phyloP scores from a whole-genome alignment of 805 yeast species.

The Saccharomycopsis malanga region DNA sequence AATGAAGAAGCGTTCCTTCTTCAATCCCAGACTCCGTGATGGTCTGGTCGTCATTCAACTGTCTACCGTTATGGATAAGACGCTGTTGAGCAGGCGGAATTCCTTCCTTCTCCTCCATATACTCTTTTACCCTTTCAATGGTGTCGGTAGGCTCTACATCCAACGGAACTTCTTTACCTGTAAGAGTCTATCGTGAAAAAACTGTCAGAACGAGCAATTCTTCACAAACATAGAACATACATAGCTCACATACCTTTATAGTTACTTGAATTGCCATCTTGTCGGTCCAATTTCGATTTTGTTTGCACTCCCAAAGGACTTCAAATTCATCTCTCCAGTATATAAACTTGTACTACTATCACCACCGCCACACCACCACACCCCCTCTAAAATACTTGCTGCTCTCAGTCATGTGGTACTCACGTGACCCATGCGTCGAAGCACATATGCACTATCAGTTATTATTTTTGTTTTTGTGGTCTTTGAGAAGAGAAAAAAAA shows the following conservation, averaged over 20 bases:
- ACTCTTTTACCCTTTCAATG: constrained; percentile 73
- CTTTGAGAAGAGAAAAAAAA: too few species aligned
- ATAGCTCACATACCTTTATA: constrained; percentile 42
- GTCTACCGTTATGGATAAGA: constrained; percentile 83
- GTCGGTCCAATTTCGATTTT: too few species aligned
- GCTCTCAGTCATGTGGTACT: too few species aligned
- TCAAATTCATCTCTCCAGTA: too few species aligned
- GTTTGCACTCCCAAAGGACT: too few species aligned
- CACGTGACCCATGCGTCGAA: too few species aligned
- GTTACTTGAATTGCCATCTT: constrained; percentile 31
- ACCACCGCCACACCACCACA: too few species aligned
- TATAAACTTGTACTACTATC: too few species aligned
- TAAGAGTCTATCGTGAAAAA: constrained; percentile 26
- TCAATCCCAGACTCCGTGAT: constrained; percentile 66
- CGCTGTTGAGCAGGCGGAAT: constrained; percentile 96
- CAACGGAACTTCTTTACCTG: constrained; percentile 32
- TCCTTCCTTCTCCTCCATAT: constrained; percentile 93
- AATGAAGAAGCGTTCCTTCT: constrained; percentile 82
- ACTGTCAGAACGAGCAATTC: too few species aligned
- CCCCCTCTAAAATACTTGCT: too few species aligned
- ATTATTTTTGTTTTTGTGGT: too few species aligned
- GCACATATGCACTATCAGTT: too few species aligned
- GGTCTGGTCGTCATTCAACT: constrained; percentile 75
- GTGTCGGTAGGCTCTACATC: constrained; percentile 31
- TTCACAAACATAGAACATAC: not conserved